phyloP scores from a whole-genome alignment of 768 basidiomycete species.

The Daedaleopsis nitida region DNA sequence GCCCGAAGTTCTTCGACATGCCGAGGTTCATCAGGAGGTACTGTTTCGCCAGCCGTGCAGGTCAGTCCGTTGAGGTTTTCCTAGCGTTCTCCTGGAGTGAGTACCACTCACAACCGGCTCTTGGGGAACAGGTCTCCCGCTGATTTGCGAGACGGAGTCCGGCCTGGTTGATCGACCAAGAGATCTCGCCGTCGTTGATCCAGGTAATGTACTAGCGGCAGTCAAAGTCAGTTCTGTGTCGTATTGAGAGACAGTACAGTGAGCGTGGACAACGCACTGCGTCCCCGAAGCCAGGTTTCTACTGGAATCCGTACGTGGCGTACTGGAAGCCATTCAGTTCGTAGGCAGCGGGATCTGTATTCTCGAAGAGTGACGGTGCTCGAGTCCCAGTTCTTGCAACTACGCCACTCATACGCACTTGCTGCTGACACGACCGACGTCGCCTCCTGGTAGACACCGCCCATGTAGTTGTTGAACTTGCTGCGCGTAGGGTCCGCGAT shows the following conservation, averaged over 20 bases:
- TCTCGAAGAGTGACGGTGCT: no score
- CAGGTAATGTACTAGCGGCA: conserved; percentile 80
- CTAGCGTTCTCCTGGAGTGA: background rate
- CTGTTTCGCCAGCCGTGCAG: conserved; percentile 32
- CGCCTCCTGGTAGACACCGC: no score
- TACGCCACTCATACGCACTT: no score
- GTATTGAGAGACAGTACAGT: no score
- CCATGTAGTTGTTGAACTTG: no score
- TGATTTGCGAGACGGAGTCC: conserved; percentile 66
- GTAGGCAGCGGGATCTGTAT: conserved; percentile 79
- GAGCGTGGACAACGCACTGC: conserved; percentile 40
- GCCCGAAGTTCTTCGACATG: conserved; percentile 61
- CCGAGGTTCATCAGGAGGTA: conserved; percentile 61
- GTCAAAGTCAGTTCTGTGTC: background rate
- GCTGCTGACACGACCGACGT: no score
- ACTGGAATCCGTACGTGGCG: conserved; percentile 80
- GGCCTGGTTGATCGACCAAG: conserved; percentile 69
- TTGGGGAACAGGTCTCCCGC: conserved; percentile 69
- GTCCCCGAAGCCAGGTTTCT: conserved; percentile 63
- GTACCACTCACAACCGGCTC: conserved; percentile 71
- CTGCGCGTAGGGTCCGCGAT: no score
- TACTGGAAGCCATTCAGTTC: conserved; percentile 53
- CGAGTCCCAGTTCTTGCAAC: no score
- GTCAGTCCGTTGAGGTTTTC: no score
- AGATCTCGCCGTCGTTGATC: conserved; percentile 60